Percentiles rank a stretch among this genome's conserved stretches.
These are phyloP conservation scores for Geosmithia morbida DNA, from an alignment of 2,329 filamentous ascomycete genomes.

Conservation along the genomic window DNA sequence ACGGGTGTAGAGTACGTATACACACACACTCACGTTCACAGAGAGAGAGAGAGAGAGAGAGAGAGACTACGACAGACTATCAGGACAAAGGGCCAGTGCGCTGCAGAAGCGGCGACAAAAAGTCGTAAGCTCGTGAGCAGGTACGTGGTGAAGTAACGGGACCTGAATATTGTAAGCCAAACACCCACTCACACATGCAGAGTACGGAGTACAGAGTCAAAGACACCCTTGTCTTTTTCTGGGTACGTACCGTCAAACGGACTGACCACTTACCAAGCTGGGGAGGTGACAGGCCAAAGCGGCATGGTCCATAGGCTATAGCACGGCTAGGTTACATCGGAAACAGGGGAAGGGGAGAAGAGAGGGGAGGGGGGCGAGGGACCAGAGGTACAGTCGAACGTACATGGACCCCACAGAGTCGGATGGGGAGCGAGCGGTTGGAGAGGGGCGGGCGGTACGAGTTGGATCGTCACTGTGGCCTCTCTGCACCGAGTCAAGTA, in stretches of 20 bases:
- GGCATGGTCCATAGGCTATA: neutral
- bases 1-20: too few species aligned
- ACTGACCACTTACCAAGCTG: neutral
- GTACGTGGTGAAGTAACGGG: too few species aligned
- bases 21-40: too few species aligned
- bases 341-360: neutral
- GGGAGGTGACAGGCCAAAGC: neutral
- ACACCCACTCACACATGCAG: neutral
- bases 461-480: too few species aligned
- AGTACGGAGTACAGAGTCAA: neutral
- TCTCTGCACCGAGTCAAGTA: too few species aligned
- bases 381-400: too few species aligned
- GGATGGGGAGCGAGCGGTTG: too few species aligned
- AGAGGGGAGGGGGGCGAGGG: too few species aligned
- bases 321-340: neutral
- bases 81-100: neutral
- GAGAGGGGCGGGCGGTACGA: too few species aligned
- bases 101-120: neutral
- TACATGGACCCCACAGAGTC: too few species aligned
- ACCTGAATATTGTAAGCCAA: neutral
- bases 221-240: too few species aligned
- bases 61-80: neutral
- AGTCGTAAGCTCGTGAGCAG: neutral
- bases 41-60: neutral
- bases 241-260: neutral